Base-by-base conservation (phyloP, 108 stramenopile genomes). In the Nannochloropsis gaditana region DNA sequence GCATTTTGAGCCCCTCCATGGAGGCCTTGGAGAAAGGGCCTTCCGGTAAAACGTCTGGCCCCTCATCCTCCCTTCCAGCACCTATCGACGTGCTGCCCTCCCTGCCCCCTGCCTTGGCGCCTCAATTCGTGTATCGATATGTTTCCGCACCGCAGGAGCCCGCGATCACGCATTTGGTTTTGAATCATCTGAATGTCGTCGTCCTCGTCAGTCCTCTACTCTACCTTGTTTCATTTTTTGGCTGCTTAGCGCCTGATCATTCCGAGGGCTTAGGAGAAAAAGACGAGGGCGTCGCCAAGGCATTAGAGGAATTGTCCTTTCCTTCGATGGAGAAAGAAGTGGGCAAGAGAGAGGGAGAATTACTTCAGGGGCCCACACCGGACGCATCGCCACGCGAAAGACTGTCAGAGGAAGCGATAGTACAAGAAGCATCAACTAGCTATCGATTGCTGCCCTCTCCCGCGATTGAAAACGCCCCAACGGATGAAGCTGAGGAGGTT, bases 181-280 rank as follows among this genome's bases (percentile, higher is more conserved):
- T 73, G 3, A 73, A 73, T n/a, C 59, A 73, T n/a, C n/a, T 73
- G n/a, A 73, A 73, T 73, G n/a, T 73, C n/a, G 59, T 73, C n/a
- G 59, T 73, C n/a, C 59, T 73, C 59, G 59, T 73, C 19, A n/a
- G 59, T n/a, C 59, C 59, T 73, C 4, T 73, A 0, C 59, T 5
- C 5, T 73, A 73, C n/a, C 4, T 73, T n/a, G 15, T n/a, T n/a
- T 73, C 59, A n/a, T 73, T 73, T n/a, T 73, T 73, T 73, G 59
- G 59, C 15, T n/a, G 6, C 59, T n/a, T 73, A n/a, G 59, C 8
- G 59, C 59, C 59, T 73, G 59, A 73, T 8, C n/a, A 15, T 73
- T 15, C n/a, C 0, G 15, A n/a, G n/a, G 59, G 19, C n/a, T 73
- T n/a, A n/a, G 59, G n/a, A 73, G 59, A 73, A n/a, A n/a, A 73